These are phyloP conservation scores for Ophiostoma sp. DNA, from an alignment of 2,329 filamentous ascomycete species.

Conservation along the genomic window DNA sequence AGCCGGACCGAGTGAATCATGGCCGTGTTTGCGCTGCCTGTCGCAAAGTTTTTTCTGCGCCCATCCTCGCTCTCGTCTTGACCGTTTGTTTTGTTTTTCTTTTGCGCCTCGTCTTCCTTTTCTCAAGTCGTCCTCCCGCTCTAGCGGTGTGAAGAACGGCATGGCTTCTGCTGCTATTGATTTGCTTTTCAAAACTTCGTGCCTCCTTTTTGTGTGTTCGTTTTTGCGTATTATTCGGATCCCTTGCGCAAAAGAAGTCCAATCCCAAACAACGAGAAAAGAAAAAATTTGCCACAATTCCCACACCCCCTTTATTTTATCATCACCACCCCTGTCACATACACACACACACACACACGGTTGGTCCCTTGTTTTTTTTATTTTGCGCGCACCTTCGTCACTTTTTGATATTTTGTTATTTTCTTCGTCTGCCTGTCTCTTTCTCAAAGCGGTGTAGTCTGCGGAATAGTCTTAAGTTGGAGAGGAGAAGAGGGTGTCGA, in stretches of 20 bases:
- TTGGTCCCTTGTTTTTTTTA: background rate
- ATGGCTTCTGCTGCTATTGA: background rate
- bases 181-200: background rate
- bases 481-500: background rate
- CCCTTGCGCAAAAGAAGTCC: background rate
- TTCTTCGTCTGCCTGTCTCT: background rate
- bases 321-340: slow-evolving; percentile 2
- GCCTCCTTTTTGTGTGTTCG: background rate
- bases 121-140: background rate
- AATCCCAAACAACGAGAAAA: background rate
- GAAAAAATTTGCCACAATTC: background rate
- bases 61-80: background rate
- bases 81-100: background rate
- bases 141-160: slow-evolving; percentile 7
- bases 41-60: background rate
- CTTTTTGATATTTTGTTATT: background rate
- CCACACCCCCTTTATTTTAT: slow-evolving; percentile 2
- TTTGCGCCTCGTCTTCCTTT: background rate
- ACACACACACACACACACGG: background rate
- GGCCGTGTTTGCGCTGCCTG: background rate
- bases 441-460: slow-evolving; percentile 1
- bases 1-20: slow-evolving; percentile 10
- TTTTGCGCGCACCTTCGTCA: background rate
- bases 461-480: background rate
- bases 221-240: background rate